Conservation (phyloP, 2,329 filamentous ascomycete genomes). For the Aureobasidium pullulans region DNA sequence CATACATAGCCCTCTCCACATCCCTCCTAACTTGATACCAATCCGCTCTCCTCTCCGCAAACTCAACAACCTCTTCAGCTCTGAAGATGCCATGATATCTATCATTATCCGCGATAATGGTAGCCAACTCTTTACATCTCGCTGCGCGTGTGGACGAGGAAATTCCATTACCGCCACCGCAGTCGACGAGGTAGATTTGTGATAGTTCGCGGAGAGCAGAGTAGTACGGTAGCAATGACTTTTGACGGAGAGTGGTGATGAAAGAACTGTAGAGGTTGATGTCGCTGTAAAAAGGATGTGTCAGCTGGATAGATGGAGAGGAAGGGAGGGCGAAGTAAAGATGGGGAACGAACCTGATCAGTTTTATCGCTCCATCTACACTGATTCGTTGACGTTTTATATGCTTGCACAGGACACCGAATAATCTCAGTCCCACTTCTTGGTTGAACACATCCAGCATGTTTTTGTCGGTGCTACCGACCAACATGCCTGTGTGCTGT, state of each 20-base stretch:
- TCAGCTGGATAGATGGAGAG: neutral
- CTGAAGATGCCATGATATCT: constrained; percentile 88
- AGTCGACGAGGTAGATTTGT: constrained; percentile 88
- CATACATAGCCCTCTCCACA: constrained; percentile 96
- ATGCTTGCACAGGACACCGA: constrained; percentile 90
- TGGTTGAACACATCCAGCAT: constrained; percentile 98
- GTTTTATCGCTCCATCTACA: constrained; percentile 78
- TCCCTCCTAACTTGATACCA: constrained; percentile 86
- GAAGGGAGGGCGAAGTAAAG: neutral
- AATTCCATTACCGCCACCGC: constrained; percentile 23
- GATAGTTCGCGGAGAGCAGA: constrained; percentile 82
- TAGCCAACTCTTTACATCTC: constrained; percentile 90
- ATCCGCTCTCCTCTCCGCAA: constrained; percentile 85
- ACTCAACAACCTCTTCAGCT: constrained; percentile 96
- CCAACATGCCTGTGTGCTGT: constrained; percentile 84
- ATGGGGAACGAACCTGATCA: constrained; percentile 57
- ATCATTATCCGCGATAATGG: constrained; percentile 85
- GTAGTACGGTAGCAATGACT: constrained; percentile 82
- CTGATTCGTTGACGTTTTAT: constrained; percentile 91
- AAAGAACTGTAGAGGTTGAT: constrained; percentile 91
- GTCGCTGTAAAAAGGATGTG: constrained; percentile 51
- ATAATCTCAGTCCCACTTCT: constrained; percentile 89
- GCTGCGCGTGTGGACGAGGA: constrained; percentile 40
- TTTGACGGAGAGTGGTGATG: constrained; percentile 72
- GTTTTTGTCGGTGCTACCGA: constrained; percentile 92